Evolutionary conservation across 1,139 yeast species (phyloP).

Genomic region (Suhomyces taliae): DNA sequence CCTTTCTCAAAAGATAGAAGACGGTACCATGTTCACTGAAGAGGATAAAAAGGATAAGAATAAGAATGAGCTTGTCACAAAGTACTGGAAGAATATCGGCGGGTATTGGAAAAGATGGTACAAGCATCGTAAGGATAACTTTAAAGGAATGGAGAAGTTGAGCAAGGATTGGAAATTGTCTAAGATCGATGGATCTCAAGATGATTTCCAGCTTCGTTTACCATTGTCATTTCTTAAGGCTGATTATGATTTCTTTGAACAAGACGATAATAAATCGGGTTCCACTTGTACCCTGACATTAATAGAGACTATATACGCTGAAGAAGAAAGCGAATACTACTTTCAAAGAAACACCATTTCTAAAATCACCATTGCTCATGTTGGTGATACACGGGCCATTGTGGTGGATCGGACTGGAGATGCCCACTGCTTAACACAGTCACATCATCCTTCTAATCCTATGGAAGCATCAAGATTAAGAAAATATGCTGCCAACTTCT

Average conservation of each 20-base stretch:
- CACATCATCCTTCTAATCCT: slow-evolving; percentile 87
- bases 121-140: slow-evolving; percentile 45
- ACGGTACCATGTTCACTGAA: slow-evolving; percentile 23
- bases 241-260: slow-evolving; percentile 49
- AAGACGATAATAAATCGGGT: slow-evolving; percentile 52
- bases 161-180: slow-evolving; percentile 22
- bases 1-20: slow-evolving; percentile 59
- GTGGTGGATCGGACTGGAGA: slow-evolving; percentile 73
- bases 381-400: slow-evolving; percentile 94
- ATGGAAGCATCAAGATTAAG: slow-evolving; percentile 72
- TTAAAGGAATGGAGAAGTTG: slow-evolving; percentile 34
- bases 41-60: slow-evolving; percentile 21
- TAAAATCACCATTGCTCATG: slow-evolving; percentile 77
- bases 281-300: slow-evolving; percentile 82
- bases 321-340: slow-evolving; percentile 47
- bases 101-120: slow-evolving; percentile 89
- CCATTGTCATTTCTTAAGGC: slow-evolving; percentile 63
- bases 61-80: slow-evolving; percentile 42
- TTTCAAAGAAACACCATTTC: slow-evolving; percentile 73
- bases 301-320: slow-evolving; percentile 53
- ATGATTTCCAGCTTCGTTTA: slow-evolving; percentile 60
- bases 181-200: slow-evolving; percentile 19
- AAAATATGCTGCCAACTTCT: slow-evolving; percentile 68
- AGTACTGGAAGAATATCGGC: slow-evolving; percentile 62
- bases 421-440: slow-evolving; percentile 74